Evolutionary conservation across 2,329 filamentous ascomycete species (phyloP).

Genomic region (Macrophomina tecta): DNA sequence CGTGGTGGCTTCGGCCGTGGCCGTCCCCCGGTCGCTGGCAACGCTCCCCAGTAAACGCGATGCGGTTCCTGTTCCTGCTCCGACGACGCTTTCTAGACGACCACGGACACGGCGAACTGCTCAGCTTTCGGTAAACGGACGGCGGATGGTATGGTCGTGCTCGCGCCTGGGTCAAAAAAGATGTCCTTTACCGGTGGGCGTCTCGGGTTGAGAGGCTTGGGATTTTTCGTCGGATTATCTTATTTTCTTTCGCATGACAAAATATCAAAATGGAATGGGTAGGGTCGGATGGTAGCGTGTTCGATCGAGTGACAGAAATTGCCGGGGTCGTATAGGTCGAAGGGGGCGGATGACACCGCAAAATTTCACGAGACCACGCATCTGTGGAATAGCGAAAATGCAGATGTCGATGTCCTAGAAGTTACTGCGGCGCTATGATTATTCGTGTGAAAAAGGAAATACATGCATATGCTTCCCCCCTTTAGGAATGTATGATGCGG

Average conservation of each 20-base stretch:
- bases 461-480: background rate
- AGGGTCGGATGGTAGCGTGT: constrained; percentile 57
- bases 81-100: constrained; percentile 17
- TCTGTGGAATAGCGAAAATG: constrained; percentile 29
- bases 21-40: constrained; percentile 20
- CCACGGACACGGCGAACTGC: constrained; percentile 7
- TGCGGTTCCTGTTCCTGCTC: constrained; percentile 17
- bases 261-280: constrained; percentile 34
- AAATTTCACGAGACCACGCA: constrained; percentile 27
- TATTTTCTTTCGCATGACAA: constrained; percentile 25
- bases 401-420: constrained; percentile 28
- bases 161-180: constrained; percentile 12
- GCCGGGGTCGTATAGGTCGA: constrained; percentile 55
- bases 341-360: constrained; percentile 42
- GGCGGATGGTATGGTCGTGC: background rate
- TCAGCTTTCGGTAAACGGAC: constrained; percentile 6
- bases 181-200: constrained; percentile 21
- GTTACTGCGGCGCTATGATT: background rate
- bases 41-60: constrained; percentile 28
- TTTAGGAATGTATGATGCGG: constrained; percentile 15
- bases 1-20: constrained; percentile 48
- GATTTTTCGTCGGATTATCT: constrained; percentile 20
- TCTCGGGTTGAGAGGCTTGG: constrained; percentile 29
- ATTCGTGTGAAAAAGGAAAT: background rate
- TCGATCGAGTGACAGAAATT: constrained; percentile 57